phyloP scores from a whole-genome alignment of 2,329 filamentous ascomycete genomes.

The Venturia aucupariae region DNA sequence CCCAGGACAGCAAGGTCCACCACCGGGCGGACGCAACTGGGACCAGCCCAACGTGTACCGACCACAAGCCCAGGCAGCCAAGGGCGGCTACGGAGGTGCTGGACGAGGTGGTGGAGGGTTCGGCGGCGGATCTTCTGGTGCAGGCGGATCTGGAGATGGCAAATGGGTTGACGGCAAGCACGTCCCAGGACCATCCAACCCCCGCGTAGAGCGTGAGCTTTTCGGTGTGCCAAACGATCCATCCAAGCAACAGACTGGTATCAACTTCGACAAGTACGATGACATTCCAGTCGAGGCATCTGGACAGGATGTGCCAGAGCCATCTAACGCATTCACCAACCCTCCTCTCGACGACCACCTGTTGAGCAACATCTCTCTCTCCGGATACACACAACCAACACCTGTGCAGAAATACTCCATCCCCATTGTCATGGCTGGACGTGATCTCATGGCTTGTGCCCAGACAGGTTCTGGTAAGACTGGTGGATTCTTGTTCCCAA shows the following conservation, averaged over 20 bases:
- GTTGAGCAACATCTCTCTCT: conserved; percentile 83
- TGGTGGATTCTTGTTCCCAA: conserved; percentile 98
- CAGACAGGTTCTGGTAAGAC: conserved; percentile 99
- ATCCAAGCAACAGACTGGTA: conserved; percentile 90
- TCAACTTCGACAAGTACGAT: conserved; percentile 99
- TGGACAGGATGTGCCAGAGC: conserved; percentile 84
- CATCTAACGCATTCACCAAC: conserved; percentile 82
- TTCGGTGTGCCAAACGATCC: conserved; percentile 88
- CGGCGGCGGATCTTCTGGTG: conserved; percentile 43
- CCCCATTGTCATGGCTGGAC: conserved; percentile 94
- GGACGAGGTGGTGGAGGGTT: conserved; percentile 38
- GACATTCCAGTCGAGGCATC: conserved; percentile 98
- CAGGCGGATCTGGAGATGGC: conserved; percentile 81
- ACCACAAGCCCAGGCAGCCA: background rate
- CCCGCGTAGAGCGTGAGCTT: conserved; percentile 86
- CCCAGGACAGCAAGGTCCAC: conserved; percentile 1
- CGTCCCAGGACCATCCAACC: conserved; percentile 78
- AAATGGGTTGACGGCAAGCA: conserved; percentile 97
- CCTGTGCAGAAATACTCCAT: conserved; percentile 99
- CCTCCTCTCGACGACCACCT: conserved; percentile 93
- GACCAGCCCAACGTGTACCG: conserved; percentile 12
- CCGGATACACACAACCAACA: conserved; percentile 90
- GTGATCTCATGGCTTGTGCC: conserved; percentile 98
- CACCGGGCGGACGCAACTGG: conserved; percentile 9
- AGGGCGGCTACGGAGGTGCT: conserved; percentile 10